Conservation (phyloP, 1,284 basidiomycete species). For the Ceratobasidium sp. region DNA sequence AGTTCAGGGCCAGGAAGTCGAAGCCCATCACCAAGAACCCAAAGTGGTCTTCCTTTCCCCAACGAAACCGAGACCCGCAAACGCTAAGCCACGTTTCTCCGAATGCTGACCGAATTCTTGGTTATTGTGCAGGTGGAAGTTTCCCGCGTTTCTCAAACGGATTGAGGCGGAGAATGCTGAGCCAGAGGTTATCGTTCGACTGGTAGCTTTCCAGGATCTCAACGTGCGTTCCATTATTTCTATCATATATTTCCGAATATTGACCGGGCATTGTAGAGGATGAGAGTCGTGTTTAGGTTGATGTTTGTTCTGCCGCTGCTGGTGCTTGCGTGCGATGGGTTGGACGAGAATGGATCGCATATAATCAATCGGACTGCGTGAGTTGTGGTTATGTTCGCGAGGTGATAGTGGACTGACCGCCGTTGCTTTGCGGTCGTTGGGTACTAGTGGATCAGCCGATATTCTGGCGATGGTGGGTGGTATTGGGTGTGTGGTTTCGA, state of each 20-base stretch:
- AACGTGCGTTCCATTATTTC: slow-evolving; percentile 44
- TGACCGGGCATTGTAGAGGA: slow-evolving; percentile 20
- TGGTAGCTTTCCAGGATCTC: slow-evolving; percentile 47
- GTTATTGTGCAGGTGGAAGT: slow-evolving; percentile 43
- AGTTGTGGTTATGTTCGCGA: not conserved
- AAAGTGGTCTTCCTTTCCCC: no score
- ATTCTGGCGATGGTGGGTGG: slow-evolving; percentile 75
- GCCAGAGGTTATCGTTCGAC: slow-evolving; percentile 47
- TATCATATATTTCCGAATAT: not conserved
- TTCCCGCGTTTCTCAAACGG: slow-evolving; percentile 45
- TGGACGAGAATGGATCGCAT: slow-evolving; percentile 26
- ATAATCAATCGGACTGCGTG: slow-evolving; percentile 25
- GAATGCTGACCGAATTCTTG: not conserved
- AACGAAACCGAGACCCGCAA: no score
- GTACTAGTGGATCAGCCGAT: slow-evolving; percentile 59
- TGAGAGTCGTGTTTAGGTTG: slow-evolving; percentile 48
- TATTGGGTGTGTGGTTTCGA: slow-evolving; percentile 80
- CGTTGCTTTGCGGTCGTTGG: not conserved
- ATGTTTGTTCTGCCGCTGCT: slow-evolving; percentile 47
- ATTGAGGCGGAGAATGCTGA: slow-evolving; percentile 46
- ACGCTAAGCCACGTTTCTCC: no score
- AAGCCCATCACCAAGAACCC: no score
- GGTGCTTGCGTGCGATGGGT: slow-evolving; percentile 46
- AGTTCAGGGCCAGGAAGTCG: no score
- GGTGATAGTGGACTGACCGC: no score